Evolutionary conservation across 352 stramenopile genomes (phyloP).

Genomic region (Thraustochytrium sp.): DNA sequence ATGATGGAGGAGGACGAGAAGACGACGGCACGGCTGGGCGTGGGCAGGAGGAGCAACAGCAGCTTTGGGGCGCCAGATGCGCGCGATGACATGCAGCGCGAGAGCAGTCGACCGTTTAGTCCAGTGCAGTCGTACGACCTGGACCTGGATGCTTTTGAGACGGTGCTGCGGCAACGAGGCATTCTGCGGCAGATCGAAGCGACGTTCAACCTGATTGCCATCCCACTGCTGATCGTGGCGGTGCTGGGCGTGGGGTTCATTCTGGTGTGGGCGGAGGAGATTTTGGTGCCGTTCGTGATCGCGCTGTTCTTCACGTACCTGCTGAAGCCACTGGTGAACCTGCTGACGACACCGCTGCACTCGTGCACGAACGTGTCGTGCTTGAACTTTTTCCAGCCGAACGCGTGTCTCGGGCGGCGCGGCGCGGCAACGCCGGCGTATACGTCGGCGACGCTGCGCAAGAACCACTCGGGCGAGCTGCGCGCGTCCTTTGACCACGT

Average conservation of each 20-base stretch:
- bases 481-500: not conserved
- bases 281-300: conserved; percentile 43
- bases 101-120: not conserved
- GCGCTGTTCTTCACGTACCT: conserved; percentile 44
- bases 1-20: no score
- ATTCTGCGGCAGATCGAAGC: conserved; percentile 4
- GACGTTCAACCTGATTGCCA: conserved; percentile 43
- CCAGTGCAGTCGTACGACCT: not conserved
- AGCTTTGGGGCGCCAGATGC: no score
- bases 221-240: conserved; percentile 42
- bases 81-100: no score
- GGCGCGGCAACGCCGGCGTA: not conserved
- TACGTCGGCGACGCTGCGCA: not conserved
- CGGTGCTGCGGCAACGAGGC: conserved; percentile 12
- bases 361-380: conserved; percentile 18
- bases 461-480: not conserved
- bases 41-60: no score
- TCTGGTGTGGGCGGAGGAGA: conserved; percentile 41
- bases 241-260: conserved; percentile 41
- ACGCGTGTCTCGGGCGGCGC: not conserved
- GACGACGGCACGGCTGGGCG: no score
- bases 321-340: conserved; percentile 37
- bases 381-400: conserved; percentile 32
- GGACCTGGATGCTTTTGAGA: conserved; percentile 30
- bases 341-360: not conserved